Evolutionary conservation across 345 rosid species (phyloP), one percentile per base, ranked within the genome.

Genomic region (Salix koriyanagi): DNA sequence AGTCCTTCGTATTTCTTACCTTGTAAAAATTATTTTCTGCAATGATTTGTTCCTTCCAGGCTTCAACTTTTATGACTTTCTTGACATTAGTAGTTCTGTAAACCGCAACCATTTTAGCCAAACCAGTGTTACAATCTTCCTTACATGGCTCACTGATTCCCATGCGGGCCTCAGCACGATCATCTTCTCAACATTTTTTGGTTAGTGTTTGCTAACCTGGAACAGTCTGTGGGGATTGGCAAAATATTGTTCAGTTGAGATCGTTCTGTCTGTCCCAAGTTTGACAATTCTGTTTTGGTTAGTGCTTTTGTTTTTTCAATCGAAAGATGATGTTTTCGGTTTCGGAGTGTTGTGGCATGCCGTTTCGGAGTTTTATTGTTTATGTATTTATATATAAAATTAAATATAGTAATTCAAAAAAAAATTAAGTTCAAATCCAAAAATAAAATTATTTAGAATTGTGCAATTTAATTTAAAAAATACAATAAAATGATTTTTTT

Each of bases 21-120:
- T 41, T 80, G 69, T 73, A 69, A 64, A 64, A 75, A 69, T 79
- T 69, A 46, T 77, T 75, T 76, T 78, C 67, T 83, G 80, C 75
- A 75, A 81, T 75, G 80, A 79, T 77, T 73, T 21, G 21, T 37
- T 61, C 60, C 66, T 37, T 44, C 71, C 25, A 58, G 23, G 26
- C 62, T 56, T 58, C 64, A 25, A 58, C 28, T 58, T 58, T 23
- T 12, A n/a, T 58, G 62, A 54, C 60, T 21, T 54, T 54, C 12
- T 54, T 7, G 21, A 56, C 13, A 56, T 56, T 56, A 56, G 6
- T 56, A 56, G 62, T 9, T 56, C 26, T 56, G 3, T n/a, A 56
- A 56, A 56, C 62, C 10, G 26, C 62, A 21, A 56, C 62, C 23
- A 60, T 34, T 6, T 41, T 75, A 70, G 71, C 75, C 7, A 64